Evolutionary conservation across 1,139 yeast species (phyloP).

Genomic region (Meyerozyma elateridarum): DNA sequence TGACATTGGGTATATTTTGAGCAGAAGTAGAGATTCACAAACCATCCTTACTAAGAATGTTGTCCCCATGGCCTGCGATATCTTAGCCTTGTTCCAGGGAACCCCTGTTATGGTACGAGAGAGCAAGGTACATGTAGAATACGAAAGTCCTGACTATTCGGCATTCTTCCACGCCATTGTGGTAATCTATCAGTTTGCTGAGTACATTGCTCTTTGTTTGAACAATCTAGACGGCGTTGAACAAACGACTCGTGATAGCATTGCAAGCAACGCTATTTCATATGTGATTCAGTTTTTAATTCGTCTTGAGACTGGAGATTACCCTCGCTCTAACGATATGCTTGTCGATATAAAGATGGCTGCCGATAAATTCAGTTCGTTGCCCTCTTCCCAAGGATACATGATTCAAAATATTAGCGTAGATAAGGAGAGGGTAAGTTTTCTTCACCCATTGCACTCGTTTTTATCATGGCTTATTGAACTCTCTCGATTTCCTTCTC

Average conservation of each 20-base stretch:
- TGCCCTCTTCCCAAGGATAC: constrained; percentile 21
- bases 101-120: constrained; percentile 73
- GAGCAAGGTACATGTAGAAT: constrained; percentile 80
- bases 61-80: constrained; percentile 55
- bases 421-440: constrained; percentile 50
- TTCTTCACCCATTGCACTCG: constrained; percentile 78
- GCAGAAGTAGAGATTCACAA: constrained; percentile 57
- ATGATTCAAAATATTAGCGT: constrained; percentile 22
- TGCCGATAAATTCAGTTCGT: constrained; percentile 13
- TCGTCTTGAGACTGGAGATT: constrained; percentile 25
- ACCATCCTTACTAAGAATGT: constrained; percentile 29
- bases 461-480: constrained; percentile 70
- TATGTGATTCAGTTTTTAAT: constrained; percentile 30
- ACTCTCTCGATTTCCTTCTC: constrained; percentile 31
- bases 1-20: constrained; percentile 75
- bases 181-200: constrained; percentile 62
- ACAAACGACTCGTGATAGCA: constrained; percentile 13
- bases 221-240: constrained; percentile 22
- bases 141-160: constrained; percentile 83
- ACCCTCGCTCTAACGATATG: constrained; percentile 26
- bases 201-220: constrained; percentile 49
- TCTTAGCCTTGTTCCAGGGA: constrained; percentile 72
- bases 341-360: constrained; percentile 25
- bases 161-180: constrained; percentile 75
- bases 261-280: constrained; percentile 27